Conservation (phyloP, 352 stramenopile genomes). For the Globisporangium spinosum region DNA sequence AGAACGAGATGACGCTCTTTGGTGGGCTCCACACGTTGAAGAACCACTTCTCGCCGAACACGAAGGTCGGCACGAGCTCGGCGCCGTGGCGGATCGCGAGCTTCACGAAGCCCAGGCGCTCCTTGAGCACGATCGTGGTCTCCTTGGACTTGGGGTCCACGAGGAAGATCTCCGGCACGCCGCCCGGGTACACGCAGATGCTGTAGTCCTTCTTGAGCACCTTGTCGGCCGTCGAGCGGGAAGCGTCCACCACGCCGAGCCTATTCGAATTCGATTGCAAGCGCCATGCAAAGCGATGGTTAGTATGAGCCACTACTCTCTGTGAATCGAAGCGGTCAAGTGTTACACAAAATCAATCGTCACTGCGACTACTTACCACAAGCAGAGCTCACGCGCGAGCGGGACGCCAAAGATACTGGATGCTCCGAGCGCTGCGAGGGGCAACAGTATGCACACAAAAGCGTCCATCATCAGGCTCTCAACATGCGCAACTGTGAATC, state of each 20-base stretch:
- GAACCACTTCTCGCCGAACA: conserved; percentile 79
- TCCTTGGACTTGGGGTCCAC: conserved; percentile 67
- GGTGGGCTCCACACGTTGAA: conserved; percentile 39
- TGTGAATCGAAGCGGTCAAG: background rate
- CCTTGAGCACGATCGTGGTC: conserved; percentile 72
- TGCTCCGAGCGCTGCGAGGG: conserved; percentile 11
- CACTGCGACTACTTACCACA: conserved; percentile 12
- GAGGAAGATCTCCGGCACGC: conserved; percentile 77
- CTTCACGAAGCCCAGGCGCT: conserved; percentile 80
- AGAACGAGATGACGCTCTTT: conserved; percentile 14
- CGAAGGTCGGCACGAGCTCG: conserved; percentile 71
- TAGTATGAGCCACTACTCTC: background rate
- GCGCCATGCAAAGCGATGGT: background rate
- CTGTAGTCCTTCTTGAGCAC: conserved; percentile 64
- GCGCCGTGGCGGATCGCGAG: conserved; percentile 72
- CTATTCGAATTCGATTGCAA: conserved; percentile 8
- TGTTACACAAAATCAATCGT: background rate
- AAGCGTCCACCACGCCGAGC: conserved; percentile 72
- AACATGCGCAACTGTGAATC: too few species aligned
- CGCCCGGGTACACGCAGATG: conserved; percentile 71
- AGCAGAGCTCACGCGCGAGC: conserved; percentile 21
- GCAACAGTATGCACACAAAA: background rate
- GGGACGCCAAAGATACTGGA: conserved; percentile 23
- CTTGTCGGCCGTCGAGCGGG: conserved; percentile 66
- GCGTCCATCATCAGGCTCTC: background rate